Conservation (phyloP, 1,139 yeast species). For the Hemisphaericaspora lyxosophila region DNA sequence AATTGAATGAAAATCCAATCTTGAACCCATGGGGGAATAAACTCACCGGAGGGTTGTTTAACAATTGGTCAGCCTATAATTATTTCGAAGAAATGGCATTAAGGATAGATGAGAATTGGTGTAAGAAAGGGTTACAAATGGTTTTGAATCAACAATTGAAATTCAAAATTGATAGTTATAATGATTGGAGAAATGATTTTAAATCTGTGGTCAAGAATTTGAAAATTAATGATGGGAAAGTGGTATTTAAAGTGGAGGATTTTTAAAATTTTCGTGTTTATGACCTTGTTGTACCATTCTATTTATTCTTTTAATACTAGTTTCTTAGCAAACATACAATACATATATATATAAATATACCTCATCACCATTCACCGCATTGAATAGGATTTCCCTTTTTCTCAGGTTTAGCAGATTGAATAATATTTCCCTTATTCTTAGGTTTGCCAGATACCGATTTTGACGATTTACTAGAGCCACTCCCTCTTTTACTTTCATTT, state of each 20-base stretch:
- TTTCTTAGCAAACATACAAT: background rate
- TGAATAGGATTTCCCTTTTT: background rate
- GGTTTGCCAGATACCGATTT: background rate
- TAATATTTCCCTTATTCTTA: background rate
- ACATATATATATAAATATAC: no score
- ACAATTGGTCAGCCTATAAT: slow-evolving; percentile 33
- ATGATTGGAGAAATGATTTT: slow-evolving; percentile 43
- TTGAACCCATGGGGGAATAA: slow-evolving; percentile 36
- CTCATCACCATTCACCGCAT: no score
- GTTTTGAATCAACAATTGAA: slow-evolving; percentile 29
- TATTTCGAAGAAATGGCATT: slow-evolving; percentile 38
- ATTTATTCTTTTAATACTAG: no score
- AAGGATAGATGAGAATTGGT: slow-evolving; percentile 29
- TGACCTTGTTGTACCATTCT: no score
- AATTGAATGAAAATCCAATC: slow-evolving; percentile 18
- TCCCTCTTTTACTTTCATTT: background rate
- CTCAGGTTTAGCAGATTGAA: background rate
- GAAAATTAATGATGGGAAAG: slow-evolving; percentile 34
- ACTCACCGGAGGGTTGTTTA: slow-evolving; percentile 35
- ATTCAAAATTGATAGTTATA: slow-evolving; percentile 30
- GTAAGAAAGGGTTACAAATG: slow-evolving; percentile 32
- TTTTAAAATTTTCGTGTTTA: no score
- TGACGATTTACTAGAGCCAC: background rate
- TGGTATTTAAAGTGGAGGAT: slow-evolving; percentile 39
- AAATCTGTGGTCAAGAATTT: slow-evolving; percentile 26